Evolutionary conservation across 768 basidiomycete species (phyloP).

Genomic region (Tremella yokohamensis): DNA sequence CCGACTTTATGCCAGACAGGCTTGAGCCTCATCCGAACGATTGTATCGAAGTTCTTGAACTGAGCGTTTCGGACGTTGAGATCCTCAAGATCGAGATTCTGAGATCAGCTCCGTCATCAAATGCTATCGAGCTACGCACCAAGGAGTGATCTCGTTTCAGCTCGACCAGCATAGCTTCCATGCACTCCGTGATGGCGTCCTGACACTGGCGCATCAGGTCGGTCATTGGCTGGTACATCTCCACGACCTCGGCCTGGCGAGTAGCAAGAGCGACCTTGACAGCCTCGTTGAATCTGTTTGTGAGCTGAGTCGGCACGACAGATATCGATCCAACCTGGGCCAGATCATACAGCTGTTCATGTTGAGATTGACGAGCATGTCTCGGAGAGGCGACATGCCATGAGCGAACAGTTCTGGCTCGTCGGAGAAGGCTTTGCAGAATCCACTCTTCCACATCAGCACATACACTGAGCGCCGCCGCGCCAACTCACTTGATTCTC

Average conservation of each 20-base stretch:
- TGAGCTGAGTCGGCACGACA: not conserved
- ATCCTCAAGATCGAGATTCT: constrained; percentile 87
- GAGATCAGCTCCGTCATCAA: constrained; percentile 15
- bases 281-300: constrained; percentile 75
- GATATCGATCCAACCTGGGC: constrained; percentile 62
- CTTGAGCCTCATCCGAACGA: constrained; percentile 84
- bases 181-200: constrained; percentile 85
- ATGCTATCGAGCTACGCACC: constrained; percentile 47
- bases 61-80: constrained; percentile 88
- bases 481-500: constrained; percentile 61
- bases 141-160: constrained; percentile 80
- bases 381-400: constrained; percentile 84
- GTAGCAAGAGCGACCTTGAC: constrained; percentile 78
- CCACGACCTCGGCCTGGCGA: constrained; percentile 83
- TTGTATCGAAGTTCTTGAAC: constrained; percentile 83
- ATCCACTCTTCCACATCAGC: constrained; percentile 58
- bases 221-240: constrained; percentile 80
- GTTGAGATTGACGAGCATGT: constrained; percentile 88
- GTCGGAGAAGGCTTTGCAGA: constrained; percentile 95
- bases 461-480: not conserved
- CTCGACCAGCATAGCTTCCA: constrained; percentile 83
- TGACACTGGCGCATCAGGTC: constrained; percentile 90
- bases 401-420: constrained; percentile 92
- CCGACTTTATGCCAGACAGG: constrained; percentile 97
- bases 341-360: constrained; percentile 84